Base-by-base conservation (phyloP, 192 early-diverging fungal genomes). In the Gryganskiella cystojenkinii region DNA sequence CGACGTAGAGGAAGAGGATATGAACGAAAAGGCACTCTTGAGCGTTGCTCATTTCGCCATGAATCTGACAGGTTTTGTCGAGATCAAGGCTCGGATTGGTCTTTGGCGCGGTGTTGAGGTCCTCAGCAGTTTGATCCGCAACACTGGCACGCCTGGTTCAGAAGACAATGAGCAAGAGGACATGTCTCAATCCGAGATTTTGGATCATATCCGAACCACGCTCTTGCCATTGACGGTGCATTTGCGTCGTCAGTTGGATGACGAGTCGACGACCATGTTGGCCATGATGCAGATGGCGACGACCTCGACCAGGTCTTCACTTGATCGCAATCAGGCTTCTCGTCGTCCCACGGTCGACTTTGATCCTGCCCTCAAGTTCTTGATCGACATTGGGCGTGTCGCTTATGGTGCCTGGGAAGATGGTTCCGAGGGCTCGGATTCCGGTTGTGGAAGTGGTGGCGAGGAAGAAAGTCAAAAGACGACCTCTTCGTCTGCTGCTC, bases 351-450 rank as follows among this genome's bases (percentile, higher is more conserved):
- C 60, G 2, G 50, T 76, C 1, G 65, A 76, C 34, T 76, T 76
- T 47, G 72, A 76, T 30, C 72, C 72, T n/a, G 72, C 72, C 1
- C 46, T 76, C 4, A 57, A 60, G 27, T 76, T 76, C 65, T 34
- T 76, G 59, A 76, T 76, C 31, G 72, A 76, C 3, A 57, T 76
- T 50, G 72, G 72, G 19, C 65, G 72, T 14, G 72, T 76, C 7
- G 60, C 65, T 27, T 76, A 76, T 51, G 72, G 72, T 27, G 72
- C 72, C 27, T 76, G 72, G 72, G 72, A 76, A 53, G 72, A 76
- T 27, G 72, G 56, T 0, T 76, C 72, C 1, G 72, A 76, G 19
- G 72, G 72, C 25, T 76, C 72, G 1, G 72, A 76, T 22, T 76
- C 72, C 44, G 72, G 72, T 4, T 76, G 72, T 10, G 54, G 72